Conservation (phyloP, 768 basidiomycete species). For the Naganishia vaughanmartiniae region DNA sequence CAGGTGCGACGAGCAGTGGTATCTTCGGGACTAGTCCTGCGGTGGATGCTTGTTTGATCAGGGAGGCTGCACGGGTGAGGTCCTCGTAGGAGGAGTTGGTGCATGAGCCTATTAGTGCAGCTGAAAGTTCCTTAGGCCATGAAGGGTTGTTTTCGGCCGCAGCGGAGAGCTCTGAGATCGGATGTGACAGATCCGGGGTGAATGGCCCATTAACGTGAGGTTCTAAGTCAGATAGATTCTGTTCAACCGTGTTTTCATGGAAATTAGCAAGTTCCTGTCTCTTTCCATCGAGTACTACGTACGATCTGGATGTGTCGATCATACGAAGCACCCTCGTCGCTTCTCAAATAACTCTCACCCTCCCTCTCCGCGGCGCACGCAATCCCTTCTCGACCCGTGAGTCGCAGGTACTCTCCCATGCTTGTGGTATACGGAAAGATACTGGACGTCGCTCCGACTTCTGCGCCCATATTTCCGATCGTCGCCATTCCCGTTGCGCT, state of each 20-base stretch:
- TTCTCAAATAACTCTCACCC: conserved; percentile 11
- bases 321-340: conserved; percentile 29
- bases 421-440: conserved; percentile 32
- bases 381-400: conserved; percentile 26
- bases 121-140: conserved; percentile 29
- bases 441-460: conserved; percentile 32
- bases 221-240: conserved; percentile 31
- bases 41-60: conserved; percentile 27
- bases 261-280: neutral
- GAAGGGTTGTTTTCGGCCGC: conserved; percentile 2
- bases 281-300: neutral
- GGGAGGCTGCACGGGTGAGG: conserved; percentile 29
- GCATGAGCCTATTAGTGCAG: conserved; percentile 34
- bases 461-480: conserved; percentile 34
- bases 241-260: neutral
- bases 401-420: conserved; percentile 31
- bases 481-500: conserved; percentile 34
- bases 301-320: conserved; percentile 33
- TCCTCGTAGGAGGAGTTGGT: conserved; percentile 36
- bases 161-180: conserved; percentile 19
- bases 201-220: conserved; percentile 34
- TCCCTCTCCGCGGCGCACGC: conserved; percentile 18
- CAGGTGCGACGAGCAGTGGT: conserved; percentile 28
- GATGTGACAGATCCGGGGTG: conserved; percentile 31
- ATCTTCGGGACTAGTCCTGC: conserved; percentile 13